A percentile compares a stretch with the other conserved stretches of the same genome.
Evolutionary conservation across 2,329 filamentous ascomycete genomes (phyloP).

Genomic region (Paradendryphiella salina): DNA sequence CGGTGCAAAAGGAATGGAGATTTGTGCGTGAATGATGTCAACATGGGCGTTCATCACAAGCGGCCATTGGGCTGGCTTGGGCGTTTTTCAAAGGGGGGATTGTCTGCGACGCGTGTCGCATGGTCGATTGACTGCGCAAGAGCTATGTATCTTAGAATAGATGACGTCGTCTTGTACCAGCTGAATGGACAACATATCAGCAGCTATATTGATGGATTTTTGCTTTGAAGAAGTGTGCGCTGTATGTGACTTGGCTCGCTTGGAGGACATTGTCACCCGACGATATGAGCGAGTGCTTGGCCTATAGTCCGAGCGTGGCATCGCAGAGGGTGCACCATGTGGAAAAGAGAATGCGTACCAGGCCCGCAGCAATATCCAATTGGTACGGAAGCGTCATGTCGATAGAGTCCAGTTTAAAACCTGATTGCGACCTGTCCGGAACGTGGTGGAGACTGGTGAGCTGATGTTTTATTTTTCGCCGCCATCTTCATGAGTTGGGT

Average conservation of each 20-base stretch:
- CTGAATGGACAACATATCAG: background rate
- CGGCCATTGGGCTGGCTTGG: conserved; percentile 16
- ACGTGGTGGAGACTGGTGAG: background rate
- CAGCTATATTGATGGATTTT: background rate
- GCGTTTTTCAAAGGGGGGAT: conserved; percentile 8
- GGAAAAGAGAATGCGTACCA: background rate
- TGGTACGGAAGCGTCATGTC: background rate
- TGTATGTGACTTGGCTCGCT: background rate
- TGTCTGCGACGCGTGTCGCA: conserved; percentile 2
- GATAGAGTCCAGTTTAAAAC: background rate
- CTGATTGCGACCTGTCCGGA: background rate
- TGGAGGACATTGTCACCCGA: too few species aligned
- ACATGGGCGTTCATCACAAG: conserved; percentile 46
- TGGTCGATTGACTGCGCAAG: conserved; percentile 1
- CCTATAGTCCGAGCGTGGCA: background rate
- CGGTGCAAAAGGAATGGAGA: conserved; percentile 27
- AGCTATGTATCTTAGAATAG: conserved; percentile 1
- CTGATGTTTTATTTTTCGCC: background rate
- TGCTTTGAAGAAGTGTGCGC: background rate
- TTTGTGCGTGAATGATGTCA: conserved; percentile 43
- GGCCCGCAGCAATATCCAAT: too few species aligned
- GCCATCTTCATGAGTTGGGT: background rate
- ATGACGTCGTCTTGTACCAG: background rate
- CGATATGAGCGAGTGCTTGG: too few species aligned
- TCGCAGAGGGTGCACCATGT: background rate